Percentiles rank a stretch among this genome's conserved stretches.
These are phyloP conservation scores for Annulohypoxylon maeteangense DNA, from an alignment of 495 filamentous ascomycete species.

Conservation along the genomic window DNA sequence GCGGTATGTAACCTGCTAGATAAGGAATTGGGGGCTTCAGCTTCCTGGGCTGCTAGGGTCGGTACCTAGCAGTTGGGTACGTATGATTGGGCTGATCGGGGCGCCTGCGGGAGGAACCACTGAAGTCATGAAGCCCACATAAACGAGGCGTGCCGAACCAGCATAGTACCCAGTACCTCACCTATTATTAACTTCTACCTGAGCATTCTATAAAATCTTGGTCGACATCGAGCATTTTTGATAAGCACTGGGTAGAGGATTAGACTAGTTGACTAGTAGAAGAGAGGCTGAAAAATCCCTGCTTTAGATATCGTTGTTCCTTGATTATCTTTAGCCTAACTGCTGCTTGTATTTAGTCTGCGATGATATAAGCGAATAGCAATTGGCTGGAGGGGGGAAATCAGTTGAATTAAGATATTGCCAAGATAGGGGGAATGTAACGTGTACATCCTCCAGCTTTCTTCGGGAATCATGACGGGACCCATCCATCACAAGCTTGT, in stretches of 20 bases:
- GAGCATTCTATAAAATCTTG: conserved; percentile 3
- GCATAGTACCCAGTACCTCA: conserved; percentile 8
- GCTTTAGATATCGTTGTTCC: conserved; percentile 11
- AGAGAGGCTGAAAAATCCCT: conserved; percentile 37
- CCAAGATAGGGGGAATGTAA: conserved; percentile 14
- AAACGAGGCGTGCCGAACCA: background rate
- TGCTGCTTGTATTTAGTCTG: conserved; percentile 3
- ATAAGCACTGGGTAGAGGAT: conserved; percentile 14
- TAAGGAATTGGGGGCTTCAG: conserved; percentile 7
- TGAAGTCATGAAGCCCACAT: conserved; percentile 10
- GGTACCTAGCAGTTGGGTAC: conserved; percentile 24
- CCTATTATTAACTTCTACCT: background rate
- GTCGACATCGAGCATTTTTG: conserved; percentile 21
- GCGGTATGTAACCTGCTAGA: conserved; percentile 30
- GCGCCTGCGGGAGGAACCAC: background rate
- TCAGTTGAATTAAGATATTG: conserved; percentile 15
- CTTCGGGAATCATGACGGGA: background rate
- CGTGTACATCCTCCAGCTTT: conserved; percentile 5
- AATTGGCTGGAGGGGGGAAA: conserved; percentile 17
- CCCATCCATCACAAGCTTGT: conserved; percentile 3
- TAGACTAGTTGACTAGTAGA: background rate
- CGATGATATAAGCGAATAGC: background rate
- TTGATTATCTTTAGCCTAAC: conserved; percentile 19
- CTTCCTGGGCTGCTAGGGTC: conserved; percentile 6
- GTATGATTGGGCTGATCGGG: conserved; percentile 7